These are phyloP conservation scores for Garcia nutans DNA, from an alignment of 345 rosid genomes.

Conservation along the genomic window DNA sequence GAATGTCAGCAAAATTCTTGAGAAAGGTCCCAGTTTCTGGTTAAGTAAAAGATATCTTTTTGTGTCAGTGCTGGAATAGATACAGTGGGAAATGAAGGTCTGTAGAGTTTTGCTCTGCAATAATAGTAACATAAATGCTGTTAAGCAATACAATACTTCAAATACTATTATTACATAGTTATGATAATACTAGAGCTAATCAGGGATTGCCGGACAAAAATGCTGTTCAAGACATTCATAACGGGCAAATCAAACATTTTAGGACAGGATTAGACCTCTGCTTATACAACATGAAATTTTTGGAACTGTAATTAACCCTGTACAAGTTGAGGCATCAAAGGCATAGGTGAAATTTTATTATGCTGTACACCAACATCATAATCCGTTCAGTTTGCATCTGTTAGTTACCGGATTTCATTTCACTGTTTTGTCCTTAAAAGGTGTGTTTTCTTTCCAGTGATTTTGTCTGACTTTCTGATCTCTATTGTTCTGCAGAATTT, in stretches of 20 bases:
- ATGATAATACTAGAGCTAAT: background rate
- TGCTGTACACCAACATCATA: background rate
- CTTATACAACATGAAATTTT: background rate
- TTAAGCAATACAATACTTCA: background rate
- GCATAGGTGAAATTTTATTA: background rate
- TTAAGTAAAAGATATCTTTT: background rate
- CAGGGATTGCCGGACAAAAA: background rate
- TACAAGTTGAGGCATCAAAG: background rate
- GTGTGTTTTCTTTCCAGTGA: background rate
- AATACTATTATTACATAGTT: no score
- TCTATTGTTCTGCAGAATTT: slow-evolving; percentile 28
- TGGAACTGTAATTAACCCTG: background rate
- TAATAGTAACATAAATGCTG: background rate
- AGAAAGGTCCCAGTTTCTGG: background rate
- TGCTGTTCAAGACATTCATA: background rate
- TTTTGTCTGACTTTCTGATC: background rate
- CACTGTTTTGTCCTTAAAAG: background rate
- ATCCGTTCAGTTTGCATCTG: background rate
- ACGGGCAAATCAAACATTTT: background rate
- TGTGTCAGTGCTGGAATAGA: background rate
- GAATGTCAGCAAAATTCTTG: background rate
- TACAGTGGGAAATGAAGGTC: background rate
- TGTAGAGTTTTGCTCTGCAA: background rate
- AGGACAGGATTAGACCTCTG: background rate
- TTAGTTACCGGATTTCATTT: background rate